A percentile compares a stretch with the other conserved stretches of the same genome.
Evolutionary conservation across 805 yeast species (phyloP).

Genomic region (Lipomyces sp.): DNA sequence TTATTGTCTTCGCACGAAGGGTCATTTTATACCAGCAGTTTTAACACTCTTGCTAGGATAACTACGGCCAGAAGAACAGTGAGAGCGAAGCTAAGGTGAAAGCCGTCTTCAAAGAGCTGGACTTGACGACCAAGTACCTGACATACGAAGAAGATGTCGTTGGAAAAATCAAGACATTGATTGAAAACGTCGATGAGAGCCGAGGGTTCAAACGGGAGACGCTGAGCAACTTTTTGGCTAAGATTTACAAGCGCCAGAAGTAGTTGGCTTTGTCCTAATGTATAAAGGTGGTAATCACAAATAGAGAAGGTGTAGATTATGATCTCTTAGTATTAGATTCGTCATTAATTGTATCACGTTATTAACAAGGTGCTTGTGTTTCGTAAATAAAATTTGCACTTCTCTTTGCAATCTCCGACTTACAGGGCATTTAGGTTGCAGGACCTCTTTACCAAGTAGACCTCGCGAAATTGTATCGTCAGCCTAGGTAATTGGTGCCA

Average conservation of each 20-base stretch:
- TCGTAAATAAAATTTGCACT: too few species aligned
- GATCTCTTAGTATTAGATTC: too few species aligned
- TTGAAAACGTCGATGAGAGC: slow-evolving; percentile 75
- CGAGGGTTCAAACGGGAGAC: slow-evolving; percentile 91
- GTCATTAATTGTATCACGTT: too few species aligned
- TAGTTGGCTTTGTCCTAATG: slow-evolving; percentile 37
- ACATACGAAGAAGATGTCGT: slow-evolving; percentile 82
- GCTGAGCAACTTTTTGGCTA: slow-evolving; percentile 77
- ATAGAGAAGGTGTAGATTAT: too few species aligned
- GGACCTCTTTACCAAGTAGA: too few species aligned
- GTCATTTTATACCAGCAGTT: slow-evolving; percentile 26
- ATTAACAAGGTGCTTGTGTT: too few species aligned
- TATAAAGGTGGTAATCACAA: background rate
- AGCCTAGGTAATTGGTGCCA: too few species aligned
- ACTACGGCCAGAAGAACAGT: slow-evolving; percentile 83
- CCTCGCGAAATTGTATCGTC: too few species aligned
- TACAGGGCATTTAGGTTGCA: too few species aligned
- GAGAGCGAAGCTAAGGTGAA: slow-evolving; percentile 66
- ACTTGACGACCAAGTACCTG: slow-evolving; percentile 65
- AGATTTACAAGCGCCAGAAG: slow-evolving; percentile 91
- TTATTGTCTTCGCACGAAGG: background rate
- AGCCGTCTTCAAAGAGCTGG: slow-evolving; percentile 67
- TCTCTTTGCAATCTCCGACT: too few species aligned
- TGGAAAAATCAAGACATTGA: slow-evolving; percentile 57
- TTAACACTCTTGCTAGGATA: slow-evolving; percentile 33